Evolutionary conservation across 768 basidiomycete genomes (phyloP).

Genomic region (Boletales sp.): DNA sequence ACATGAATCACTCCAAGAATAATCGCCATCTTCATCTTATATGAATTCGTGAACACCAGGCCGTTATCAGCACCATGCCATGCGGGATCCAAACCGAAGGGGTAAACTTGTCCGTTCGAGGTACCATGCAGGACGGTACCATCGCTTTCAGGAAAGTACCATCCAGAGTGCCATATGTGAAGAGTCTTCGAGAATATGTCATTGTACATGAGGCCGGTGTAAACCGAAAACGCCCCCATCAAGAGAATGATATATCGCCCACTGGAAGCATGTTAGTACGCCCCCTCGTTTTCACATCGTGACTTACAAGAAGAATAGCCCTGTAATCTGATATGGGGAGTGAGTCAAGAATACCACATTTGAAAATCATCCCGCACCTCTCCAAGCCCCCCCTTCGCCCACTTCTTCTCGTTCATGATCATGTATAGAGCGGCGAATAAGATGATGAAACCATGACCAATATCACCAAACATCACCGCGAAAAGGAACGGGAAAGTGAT

Average conservation of each 20-base stretch:
- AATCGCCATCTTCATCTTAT: constrained; percentile 99
- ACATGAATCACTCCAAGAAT: constrained; percentile 96
- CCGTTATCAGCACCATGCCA: constrained; percentile 95
- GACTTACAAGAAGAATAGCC: constrained; percentile 90
- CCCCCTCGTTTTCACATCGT: constrained; percentile 1
- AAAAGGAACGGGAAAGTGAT: constrained; percentile 98
- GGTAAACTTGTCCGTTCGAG: constrained; percentile 71
- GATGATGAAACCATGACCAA: constrained; percentile 90
- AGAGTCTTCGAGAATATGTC: constrained; percentile 96
- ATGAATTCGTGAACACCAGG: constrained; percentile 94
- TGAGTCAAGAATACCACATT: constrained; percentile 4
- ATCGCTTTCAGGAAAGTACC: constrained; percentile 60
- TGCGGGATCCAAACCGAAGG: constrained; percentile 89
- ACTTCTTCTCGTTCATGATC: constrained; percentile 81
- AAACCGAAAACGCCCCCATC: constrained; percentile 97
- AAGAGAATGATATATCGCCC: constrained; percentile 98
- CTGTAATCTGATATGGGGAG: constrained; percentile 54
- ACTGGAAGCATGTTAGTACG: constrained; percentile 40
- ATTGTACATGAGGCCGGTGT: constrained; percentile 97
- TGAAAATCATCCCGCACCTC: constrained; percentile 48
- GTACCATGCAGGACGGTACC: constrained; percentile 45
- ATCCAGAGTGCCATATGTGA: constrained; percentile 84
- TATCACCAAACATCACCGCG: constrained; percentile 99
- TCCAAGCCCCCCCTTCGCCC: constrained; percentile 68
- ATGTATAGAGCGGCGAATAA: constrained; percentile 73